phyloP scores from a whole-genome alignment of 768 basidiomycete genomes.

The Leccinellum albellum region DNA sequence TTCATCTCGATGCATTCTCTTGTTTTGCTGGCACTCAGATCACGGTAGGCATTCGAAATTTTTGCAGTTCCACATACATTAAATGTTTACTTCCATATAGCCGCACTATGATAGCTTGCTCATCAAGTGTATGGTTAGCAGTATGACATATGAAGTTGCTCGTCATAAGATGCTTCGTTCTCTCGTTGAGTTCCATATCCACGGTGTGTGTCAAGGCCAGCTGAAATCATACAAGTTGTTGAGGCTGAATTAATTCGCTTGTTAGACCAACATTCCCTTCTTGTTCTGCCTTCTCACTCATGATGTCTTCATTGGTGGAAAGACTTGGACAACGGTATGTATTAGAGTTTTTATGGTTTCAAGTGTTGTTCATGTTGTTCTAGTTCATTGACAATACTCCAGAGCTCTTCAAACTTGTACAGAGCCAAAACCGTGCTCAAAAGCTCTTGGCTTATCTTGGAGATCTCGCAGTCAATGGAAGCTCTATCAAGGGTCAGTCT shows the following conservation, averaged over 20 bases:
- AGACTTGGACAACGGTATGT: slow-evolving; percentile 93
- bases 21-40: slow-evolving; percentile 99
- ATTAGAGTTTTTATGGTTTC: background rate
- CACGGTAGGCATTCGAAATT: slow-evolving; percentile 55
- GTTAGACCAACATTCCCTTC: slow-evolving; percentile 97
- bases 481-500: slow-evolving; percentile 92
- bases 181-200: slow-evolving; percentile 99
- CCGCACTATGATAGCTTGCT: slow-evolving; percentile 98
- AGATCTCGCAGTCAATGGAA: slow-evolving; percentile 96
- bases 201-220: slow-evolving; percentile 92
- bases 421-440: slow-evolving; percentile 97
- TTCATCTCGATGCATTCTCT: slow-evolving; percentile 92
- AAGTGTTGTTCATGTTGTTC: slow-evolving; percentile 7
- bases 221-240: background rate
- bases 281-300: slow-evolving; percentile 96
- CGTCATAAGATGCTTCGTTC: slow-evolving; percentile 99
- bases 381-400: slow-evolving; percentile 99
- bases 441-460: slow-evolving; percentile 96
- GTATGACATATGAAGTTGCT: slow-evolving; percentile 97
- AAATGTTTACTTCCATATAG: slow-evolving; percentile 35
- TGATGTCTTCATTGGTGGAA: slow-evolving; percentile 91
- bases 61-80: slow-evolving; percentile 2
- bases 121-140: slow-evolving; percentile 93
- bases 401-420: slow-evolving; percentile 98
- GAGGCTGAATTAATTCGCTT: background rate